These are phyloP conservation scores for Multifurca ochricompacta DNA, from an alignment of 768 basidiomycete genomes.

Conservation along the genomic window DNA sequence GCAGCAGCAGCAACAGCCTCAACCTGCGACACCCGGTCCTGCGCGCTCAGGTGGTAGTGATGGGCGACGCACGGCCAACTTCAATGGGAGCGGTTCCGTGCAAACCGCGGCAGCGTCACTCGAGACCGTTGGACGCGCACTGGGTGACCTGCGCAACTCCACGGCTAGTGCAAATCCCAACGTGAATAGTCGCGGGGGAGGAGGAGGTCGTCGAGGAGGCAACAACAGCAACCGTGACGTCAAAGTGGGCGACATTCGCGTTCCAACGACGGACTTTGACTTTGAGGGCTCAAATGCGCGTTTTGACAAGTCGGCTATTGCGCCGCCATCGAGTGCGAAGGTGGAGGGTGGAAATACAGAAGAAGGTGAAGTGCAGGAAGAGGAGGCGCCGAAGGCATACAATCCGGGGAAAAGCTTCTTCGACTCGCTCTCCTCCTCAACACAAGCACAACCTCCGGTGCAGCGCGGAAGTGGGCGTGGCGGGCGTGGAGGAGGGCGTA, in stretches of 20 bases:
- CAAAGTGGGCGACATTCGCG: conserved; percentile 37
- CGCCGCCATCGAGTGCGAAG: conserved; percentile 23
- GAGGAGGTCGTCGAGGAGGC: conserved; percentile 26
- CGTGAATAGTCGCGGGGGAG: conserved; percentile 32
- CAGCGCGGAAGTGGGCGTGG: conserved; percentile 40
- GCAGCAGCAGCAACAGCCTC: conserved; percentile 13
- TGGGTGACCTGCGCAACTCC: conserved; percentile 38
- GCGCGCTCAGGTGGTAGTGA: conserved; percentile 22
- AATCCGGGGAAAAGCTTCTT: conserved; percentile 79
- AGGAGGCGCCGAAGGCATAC: conserved; percentile 45
- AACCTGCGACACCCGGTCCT: not conserved
- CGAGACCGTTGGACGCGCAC: conserved; percentile 58
- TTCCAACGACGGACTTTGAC: conserved; percentile 76
- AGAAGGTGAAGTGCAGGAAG: conserved; percentile 29
- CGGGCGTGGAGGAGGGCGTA: conserved; percentile 47
- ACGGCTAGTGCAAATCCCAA: conserved; percentile 27
- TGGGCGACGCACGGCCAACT: conserved; percentile 27
- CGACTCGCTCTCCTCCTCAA: conserved; percentile 54
- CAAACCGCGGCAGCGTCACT: conserved; percentile 67
- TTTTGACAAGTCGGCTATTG: conserved; percentile 66
- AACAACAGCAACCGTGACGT: conserved; percentile 13
- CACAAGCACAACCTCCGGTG: conserved; percentile 27
- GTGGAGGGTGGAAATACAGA: conserved; percentile 28
- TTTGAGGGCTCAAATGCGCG: conserved; percentile 70
- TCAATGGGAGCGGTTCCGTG: conserved; percentile 41